Conservation (phyloP, 2,329 filamentous ascomycete species). For the Raffaelea ambrosiae region DNA sequence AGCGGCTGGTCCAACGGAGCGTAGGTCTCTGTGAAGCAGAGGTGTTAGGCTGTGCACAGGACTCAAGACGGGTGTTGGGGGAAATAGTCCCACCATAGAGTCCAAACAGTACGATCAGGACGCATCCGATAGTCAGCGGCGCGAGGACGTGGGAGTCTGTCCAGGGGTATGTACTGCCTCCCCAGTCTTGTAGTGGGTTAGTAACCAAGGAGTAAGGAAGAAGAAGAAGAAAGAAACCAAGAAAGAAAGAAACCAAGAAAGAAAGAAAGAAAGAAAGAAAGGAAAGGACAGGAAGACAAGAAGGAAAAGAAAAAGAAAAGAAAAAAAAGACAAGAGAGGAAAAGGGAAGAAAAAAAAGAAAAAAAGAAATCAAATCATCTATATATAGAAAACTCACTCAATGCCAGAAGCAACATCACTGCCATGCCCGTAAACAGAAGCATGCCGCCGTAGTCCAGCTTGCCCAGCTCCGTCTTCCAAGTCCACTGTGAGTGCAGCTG, state of each 20-base stretch:
- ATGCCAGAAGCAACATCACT: background rate
- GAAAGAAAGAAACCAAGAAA: background rate
- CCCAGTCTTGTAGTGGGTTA: slow-evolving; percentile 27
- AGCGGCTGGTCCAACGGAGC: background rate
- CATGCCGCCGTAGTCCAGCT: slow-evolving; percentile 35
- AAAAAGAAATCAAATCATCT: slow-evolving; percentile 25
- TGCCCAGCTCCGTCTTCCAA: slow-evolving; percentile 24
- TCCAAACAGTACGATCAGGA: background rate
- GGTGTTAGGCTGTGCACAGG: no score
- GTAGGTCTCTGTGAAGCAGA: background rate
- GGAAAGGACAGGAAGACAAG: background rate
- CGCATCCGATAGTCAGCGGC: slow-evolving; percentile 26
- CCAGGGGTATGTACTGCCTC: slow-evolving; percentile 30
- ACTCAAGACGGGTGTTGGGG: no score
- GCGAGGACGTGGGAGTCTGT: slow-evolving; percentile 23
- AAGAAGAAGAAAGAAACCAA: background rate
- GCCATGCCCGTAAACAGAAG: slow-evolving; percentile 30
- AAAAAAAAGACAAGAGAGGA: no score
- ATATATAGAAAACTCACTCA: background rate
- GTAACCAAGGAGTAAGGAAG: no score
- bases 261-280: background rate
- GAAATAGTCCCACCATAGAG: slow-evolving; percentile 1
- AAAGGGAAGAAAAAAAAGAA: background rate
- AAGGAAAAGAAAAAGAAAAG: background rate
- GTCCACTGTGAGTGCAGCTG: slow-evolving; percentile 28